Evolutionary conservation across 176 grass and related monocot species (phyloP).

Genomic region (Elaeis guineensis): DNA sequence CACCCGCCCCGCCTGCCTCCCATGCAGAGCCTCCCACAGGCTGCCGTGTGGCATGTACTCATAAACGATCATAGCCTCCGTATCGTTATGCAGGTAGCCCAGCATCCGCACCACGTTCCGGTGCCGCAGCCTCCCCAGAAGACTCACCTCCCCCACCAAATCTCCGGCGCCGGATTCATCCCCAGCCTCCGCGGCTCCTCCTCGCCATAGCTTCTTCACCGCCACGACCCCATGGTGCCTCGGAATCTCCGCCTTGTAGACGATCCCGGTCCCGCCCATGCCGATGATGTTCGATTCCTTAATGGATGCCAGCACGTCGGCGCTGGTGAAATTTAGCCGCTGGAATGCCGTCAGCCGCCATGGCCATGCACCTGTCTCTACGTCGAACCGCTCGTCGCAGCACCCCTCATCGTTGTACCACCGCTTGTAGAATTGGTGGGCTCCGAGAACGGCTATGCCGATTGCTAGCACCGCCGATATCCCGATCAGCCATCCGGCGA

Average conservation of each 20-base stretch:
- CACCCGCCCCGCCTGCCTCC: slow-evolving; percentile 42
- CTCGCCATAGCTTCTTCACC: slow-evolving; percentile 88
- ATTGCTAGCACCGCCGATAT: slow-evolving; percentile 31
- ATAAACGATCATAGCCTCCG: slow-evolving; percentile 89
- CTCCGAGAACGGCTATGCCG: slow-evolving; percentile 32
- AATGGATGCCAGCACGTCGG: slow-evolving; percentile 76
- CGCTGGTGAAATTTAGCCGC: slow-evolving; percentile 77
- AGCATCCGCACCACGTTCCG: slow-evolving; percentile 85
- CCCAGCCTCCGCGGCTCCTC: slow-evolving; percentile 28
- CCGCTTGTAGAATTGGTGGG: slow-evolving; percentile 43
- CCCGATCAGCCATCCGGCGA: slow-evolving; percentile 68
- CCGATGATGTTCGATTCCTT: slow-evolving; percentile 90
- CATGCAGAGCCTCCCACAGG: slow-evolving; percentile 90
- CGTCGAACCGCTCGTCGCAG: slow-evolving; percentile 40
- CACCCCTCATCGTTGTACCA: slow-evolving; percentile 58
- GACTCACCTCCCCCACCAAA: slow-evolving; percentile 46
- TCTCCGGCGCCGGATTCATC: slow-evolving; percentile 27
- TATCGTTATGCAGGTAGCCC: slow-evolving; percentile 79
- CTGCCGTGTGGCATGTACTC: slow-evolving; percentile 95
- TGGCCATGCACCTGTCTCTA: slow-evolving; percentile 60
- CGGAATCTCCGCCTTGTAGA: slow-evolving; percentile 83
- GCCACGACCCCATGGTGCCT: slow-evolving; percentile 69
- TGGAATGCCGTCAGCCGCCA: slow-evolving; percentile 90
- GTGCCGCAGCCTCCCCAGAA: slow-evolving; percentile 78
- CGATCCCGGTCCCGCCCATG: slow-evolving; percentile 83